Evolutionary conservation across 768 basidiomycete species (phyloP), one percentile per base, ranked within the genome.

Genomic region (Naganishia onofrii): DNA sequence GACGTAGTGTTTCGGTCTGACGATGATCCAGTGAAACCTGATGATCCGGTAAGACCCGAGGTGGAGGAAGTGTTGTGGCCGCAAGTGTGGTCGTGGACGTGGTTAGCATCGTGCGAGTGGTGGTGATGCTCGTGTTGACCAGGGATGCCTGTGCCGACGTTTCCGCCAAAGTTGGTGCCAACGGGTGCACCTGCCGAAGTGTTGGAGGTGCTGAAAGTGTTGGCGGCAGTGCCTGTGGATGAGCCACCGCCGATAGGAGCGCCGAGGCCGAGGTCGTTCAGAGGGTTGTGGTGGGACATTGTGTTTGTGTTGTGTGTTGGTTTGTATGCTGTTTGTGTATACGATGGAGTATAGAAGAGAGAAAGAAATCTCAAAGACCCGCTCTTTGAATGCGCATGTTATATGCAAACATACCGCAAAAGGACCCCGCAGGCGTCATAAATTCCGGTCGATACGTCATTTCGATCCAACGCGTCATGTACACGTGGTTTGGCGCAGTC

Each of bases 171-270:
- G 23, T 32, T 34, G 53, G 31, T 44, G 28, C 54, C 52, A 29
- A 60, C 51, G 15, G 54, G 67, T 6, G 51, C 67, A 52, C 54
- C 51, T 42, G 68, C 58, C 23, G 60, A 64, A 52, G 42, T 60
- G 44, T 44, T 36, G 19, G 28, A 38, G 17, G 58, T 56, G 32
- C 28, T 58, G 46, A 38, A 57, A 52, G 34, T 57, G 60, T 44
- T 65, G 57, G 60, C 26, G 23, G 53, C 9, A 7, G 68, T 34
- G n/a, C 48, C 13, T 36, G 57, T 53, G 32, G 42, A 28, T 31
- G 38, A 38, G 21, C 69, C 68, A 5, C 68, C 69, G 51, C 69
- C 69, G 53, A 70, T 64, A 29, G 60, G 60, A 15, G 60, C 60
- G 26, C 60, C 60, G 42, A 63, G 60, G 29, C 42, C 38, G 42